A percentile compares a stretch with the other conserved stretches of the same genome.
Evolutionary conservation across 2,329 filamentous ascomycete genomes (phyloP).

Genomic region (Scolecobasidium constrictum): DNA sequence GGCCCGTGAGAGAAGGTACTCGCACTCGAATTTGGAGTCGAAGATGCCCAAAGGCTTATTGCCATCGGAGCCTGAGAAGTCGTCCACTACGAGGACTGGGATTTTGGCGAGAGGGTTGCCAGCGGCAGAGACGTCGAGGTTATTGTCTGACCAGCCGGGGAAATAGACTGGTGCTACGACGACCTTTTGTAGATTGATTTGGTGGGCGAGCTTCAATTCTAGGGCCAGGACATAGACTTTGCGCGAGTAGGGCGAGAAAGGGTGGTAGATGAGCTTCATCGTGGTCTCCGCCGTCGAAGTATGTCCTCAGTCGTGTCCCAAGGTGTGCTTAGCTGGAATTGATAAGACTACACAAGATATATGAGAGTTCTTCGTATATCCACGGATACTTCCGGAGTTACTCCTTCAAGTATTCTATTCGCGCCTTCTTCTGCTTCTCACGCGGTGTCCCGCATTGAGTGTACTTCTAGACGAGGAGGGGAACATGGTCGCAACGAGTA

Average conservation of each 20-base stretch:
- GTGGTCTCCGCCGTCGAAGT: too few species aligned
- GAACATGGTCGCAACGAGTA: too few species aligned
- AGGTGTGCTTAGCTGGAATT: too few species aligned
- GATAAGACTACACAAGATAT: too few species aligned
- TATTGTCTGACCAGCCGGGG: constrained; percentile 21
- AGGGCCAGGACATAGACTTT: constrained; percentile 21
- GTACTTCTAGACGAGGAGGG: too few species aligned
- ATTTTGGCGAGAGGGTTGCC: constrained; percentile 23
- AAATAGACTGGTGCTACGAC: constrained; percentile 19
- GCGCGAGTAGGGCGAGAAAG: constrained; percentile 17
- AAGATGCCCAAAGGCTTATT: constrained; percentile 17
- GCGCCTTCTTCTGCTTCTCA: too few species aligned
- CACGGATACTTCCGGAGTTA: too few species aligned
- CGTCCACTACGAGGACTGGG: constrained; percentile 17
- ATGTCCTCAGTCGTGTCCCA: too few species aligned
- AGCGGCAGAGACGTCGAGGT: constrained; percentile 15
- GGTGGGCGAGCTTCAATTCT: constrained; percentile 16
- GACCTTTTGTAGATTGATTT: constrained; percentile 19
- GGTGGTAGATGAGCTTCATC: constrained; percentile 23
- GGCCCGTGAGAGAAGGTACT: constrained; percentile 16
- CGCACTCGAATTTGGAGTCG: constrained; percentile 20
- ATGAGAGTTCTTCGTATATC: too few species aligned
- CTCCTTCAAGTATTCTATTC: too few species aligned
- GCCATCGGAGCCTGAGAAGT: constrained; percentile 11
- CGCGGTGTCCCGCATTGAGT: too few species aligned